Evolutionary conservation across 495 filamentous ascomycete genomes (phyloP), one percentile per base, ranked within the genome.

Genomic region (Daldinia vernicosa): DNA sequence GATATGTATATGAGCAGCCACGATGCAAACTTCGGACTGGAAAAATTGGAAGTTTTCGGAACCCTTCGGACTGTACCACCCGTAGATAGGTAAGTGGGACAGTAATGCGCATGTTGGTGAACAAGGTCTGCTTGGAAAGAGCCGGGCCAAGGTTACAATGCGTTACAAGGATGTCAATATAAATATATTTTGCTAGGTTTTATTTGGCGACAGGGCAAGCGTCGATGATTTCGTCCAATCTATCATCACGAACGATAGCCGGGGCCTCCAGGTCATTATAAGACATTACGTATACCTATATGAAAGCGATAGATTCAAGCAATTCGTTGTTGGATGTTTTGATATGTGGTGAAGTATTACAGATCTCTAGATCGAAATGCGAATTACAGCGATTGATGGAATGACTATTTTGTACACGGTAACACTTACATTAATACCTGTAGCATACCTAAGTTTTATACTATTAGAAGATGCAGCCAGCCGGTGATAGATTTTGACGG

Each of bases 91-190:
- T 17, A 62, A 39, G 68, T 62, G 19, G 56, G 50, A 62, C 62
- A 62, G 50, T 58, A 58, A 62, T 57, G 33, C 12, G 30, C 17
- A 69, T 69, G 54, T 58, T 60, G 47, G 55, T 43, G 62, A 50
- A 33, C n/a, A 39, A 52, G 33, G 39, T 26, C 39, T 60, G n/a
- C 60, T 43, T 55, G 47, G 47, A 33, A 33, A 63, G 19, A 66
- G 40, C 58, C 69, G 58, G 27, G 35, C n/a, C 53, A 71, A 50
- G 27, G 69, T 71, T 24, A 33, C 58, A 66, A 17, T 59, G 57
- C 43, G 17, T 35, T 58, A 59, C 69, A 63, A 67, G 52, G 59
- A 67, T 71, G 63, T 63, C 40, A 52, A 71, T 71, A 51, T 59
- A 51, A 27, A 40, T 40, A 60, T 26, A 27, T 24, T 47, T 9